Evolutionary conservation across 768 basidiomycete species (phyloP).

Genomic region (Lyophyllum decastes): DNA sequence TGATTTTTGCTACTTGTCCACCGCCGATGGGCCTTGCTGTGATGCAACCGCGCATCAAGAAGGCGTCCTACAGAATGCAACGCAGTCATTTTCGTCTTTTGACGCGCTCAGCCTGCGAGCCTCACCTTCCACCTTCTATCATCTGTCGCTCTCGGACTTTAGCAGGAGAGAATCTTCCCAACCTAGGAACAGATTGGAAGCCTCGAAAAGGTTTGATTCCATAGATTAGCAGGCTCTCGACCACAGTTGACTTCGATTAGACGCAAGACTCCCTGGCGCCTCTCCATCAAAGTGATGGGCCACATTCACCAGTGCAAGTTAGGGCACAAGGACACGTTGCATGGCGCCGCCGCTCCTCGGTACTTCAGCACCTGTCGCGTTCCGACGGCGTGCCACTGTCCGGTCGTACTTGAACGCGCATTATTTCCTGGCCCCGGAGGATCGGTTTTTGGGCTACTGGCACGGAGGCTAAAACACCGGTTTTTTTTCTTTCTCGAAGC

Average conservation of each 20-base stretch:
- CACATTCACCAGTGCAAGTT: neutral
- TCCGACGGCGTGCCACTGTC: neutral
- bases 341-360: constrained; percentile 5
- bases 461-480: constrained; percentile 6
- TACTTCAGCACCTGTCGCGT: neutral
- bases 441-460: neutral
- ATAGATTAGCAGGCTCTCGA: neutral
- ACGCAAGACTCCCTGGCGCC: neutral
- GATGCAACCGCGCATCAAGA: neutral
- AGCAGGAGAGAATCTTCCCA: neutral
- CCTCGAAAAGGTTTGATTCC: neutral
- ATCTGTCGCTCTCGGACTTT: neutral
- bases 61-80: neutral
- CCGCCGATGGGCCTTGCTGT: neutral
- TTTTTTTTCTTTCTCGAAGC: neutral
- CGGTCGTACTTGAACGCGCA: neutral
- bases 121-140: neutral
- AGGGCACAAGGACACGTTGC: constrained; percentile 1
- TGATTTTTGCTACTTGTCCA: neutral
- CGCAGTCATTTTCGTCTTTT: neutral
- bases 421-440: neutral
- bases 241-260: neutral
- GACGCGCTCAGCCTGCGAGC: neutral
- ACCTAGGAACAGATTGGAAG: constrained; percentile 3
- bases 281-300: neutral